Percentiles rank a stretch among this genome's conserved stretches.
Conservation (phyloP, 2,329 filamentous ascomycete species). For the Penicillium oxalicum region DNA sequence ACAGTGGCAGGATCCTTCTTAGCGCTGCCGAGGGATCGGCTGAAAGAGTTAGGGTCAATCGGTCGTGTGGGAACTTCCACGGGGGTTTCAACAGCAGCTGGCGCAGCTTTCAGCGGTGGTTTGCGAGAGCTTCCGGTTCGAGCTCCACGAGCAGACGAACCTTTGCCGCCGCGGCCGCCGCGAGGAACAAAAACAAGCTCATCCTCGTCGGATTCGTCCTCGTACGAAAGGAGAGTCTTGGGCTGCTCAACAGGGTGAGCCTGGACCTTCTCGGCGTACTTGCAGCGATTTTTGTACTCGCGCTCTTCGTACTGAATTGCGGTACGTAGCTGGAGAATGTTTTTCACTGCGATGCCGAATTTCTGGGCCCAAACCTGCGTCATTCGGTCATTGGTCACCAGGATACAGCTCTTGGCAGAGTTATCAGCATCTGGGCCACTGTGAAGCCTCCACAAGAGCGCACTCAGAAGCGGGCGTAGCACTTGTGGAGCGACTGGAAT, state of each 20-base stretch:
- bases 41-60: slow-evolving; percentile 46
- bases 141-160: slow-evolving; percentile 22
- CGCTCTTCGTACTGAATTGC: slow-evolving; percentile 44
- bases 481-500: slow-evolving; percentile 36
- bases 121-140: slow-evolving; percentile 29
- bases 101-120: slow-evolving; percentile 20
- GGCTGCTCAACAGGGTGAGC: slow-evolving; percentile 32
- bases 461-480: slow-evolving; percentile 41
- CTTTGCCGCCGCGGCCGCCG: slow-evolving; percentile 36
- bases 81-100: slow-evolving; percentile 24
- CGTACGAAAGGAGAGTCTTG: slow-evolving; percentile 43
- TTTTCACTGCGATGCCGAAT: slow-evolving; percentile 44
- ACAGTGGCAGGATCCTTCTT: slow-evolving; percentile 24
- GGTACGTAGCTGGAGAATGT: slow-evolving; percentile 44
- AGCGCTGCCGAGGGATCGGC: slow-evolving; percentile 32
- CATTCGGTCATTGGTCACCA: slow-evolving; percentile 41
- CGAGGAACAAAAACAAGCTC: slow-evolving; percentile 44
- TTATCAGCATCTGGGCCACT: slow-evolving; percentile 28
- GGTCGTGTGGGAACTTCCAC: slow-evolving; percentile 43
- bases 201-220: slow-evolving; percentile 45
- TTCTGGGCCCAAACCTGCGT: slow-evolving; percentile 44
- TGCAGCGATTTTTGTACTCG: slow-evolving; percentile 42
- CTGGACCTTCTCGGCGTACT: slow-evolving; percentile 41
- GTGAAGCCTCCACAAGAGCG: slow-evolving; percentile 43
- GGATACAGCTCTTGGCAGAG: slow-evolving; percentile 34